Base-by-base conservation (phyloP, 805 yeast genomes). In the Saturnispora bothae region DNA sequence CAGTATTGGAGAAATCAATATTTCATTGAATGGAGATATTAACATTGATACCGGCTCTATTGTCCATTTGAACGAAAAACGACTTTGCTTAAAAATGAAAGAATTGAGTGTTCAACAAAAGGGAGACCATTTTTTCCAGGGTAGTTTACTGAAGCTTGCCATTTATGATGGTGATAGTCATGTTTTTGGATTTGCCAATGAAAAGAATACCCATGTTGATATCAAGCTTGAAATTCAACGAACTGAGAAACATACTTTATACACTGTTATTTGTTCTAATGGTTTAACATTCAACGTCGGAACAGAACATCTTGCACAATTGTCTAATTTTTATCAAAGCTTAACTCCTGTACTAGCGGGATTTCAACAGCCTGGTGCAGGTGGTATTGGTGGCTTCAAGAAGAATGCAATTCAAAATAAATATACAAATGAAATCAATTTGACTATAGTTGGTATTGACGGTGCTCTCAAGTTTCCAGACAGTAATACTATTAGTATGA, bases 11-110 rank as follows among this genome's bases (percentile, higher is more conserved):
- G 49, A 57, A 19, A 39, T 77, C 1, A 48, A 53, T 0, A 20
- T 76, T 3, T 65, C 72, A 43, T 47, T 73, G 10, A 64, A 68
- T 0, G 69, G 80, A 0, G 72, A 75, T 0, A 39, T 77, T 9
- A 43, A 47, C 2, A 39, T 41, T 0, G 40, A 49, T 15, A 81
- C 79, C 0, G 42, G 44, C 0, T 72, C 73, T 52, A 52, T 61
- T 0, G 52, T 64, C n/a, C 44, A 57, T 5, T 12, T 6, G 7
- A 26, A 10, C 12, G 15, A 26, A 29, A 23, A 58, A 41, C 43
- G 63, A 46, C 29, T 57, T 36, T 40, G 64, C 38, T 28, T 59
- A 40, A 22, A 44, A 36, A 17, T 51, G 43, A 19, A 48, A 32
- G 60, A 61, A 19, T 32, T 71, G 5, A 57, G 56, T 31, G 36